These are phyloP conservation scores for Leishmania braziliensis DNA, from an alignment of 208 protist species.

Conservation along the genomic window DNA sequence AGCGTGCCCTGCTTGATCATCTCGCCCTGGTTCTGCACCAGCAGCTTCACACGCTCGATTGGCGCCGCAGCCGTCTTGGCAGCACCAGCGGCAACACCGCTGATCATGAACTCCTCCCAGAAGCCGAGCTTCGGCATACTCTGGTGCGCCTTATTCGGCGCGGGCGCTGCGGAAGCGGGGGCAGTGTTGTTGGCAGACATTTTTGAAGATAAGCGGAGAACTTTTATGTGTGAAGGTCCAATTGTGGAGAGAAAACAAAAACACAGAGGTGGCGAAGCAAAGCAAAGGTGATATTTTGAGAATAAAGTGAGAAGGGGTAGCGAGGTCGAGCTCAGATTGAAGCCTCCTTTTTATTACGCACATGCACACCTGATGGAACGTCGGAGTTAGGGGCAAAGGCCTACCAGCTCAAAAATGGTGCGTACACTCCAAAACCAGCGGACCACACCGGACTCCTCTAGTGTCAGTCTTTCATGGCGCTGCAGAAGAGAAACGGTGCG, in stretches of 20 bases:
- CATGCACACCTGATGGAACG: background rate
- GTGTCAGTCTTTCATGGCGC: background rate
- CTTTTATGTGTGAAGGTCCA: background rate
- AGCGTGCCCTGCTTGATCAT: slow-evolving; percentile 81
- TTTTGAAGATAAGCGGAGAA: background rate
- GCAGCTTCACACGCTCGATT: slow-evolving; percentile 96
- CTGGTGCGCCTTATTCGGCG: slow-evolving; percentile 33
- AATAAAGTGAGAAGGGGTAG: background rate
- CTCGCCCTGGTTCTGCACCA: slow-evolving; percentile 94
- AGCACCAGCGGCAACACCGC: slow-evolving; percentile 75
- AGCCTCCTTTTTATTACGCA: background rate
- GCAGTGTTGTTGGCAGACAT: slow-evolving; percentile 31
- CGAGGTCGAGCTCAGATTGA: background rate
- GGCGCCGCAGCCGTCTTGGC: slow-evolving; percentile 95
- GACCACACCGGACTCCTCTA: no score
- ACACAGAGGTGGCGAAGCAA: background rate
- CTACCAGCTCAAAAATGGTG: background rate
- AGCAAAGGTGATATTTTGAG: background rate
- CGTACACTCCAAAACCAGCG: background rate
- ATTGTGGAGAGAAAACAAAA: background rate
- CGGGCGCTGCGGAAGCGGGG: slow-evolving; percentile 1
- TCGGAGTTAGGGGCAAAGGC: background rate
- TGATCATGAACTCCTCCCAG: slow-evolving; percentile 84
- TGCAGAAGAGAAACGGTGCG: background rate
- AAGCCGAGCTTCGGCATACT: slow-evolving; percentile 58